Percentiles rank a stretch among this genome's conserved stretches.
Conservation (phyloP, 495 filamentous ascomycete species). For the Aspergillus bridgeri region DNA sequence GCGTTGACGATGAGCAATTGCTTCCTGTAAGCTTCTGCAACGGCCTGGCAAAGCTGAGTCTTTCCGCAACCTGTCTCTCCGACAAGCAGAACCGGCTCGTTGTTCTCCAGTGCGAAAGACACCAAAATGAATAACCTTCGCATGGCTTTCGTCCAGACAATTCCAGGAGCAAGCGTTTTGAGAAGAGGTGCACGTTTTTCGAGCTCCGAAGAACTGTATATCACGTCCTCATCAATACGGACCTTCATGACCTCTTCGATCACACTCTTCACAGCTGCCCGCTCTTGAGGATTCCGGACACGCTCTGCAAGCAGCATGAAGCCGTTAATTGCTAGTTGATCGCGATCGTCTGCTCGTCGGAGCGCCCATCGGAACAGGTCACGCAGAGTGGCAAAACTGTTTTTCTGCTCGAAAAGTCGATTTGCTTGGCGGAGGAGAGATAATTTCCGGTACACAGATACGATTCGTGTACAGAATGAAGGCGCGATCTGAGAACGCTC, state of each 20-base stretch:
- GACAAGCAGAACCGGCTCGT: constrained; percentile 90
- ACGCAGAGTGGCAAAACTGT: constrained; percentile 93
- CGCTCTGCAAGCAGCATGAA: constrained; percentile 95
- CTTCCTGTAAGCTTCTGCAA: constrained; percentile 74
- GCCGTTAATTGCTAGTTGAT: constrained; percentile 87
- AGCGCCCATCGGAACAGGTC: constrained; percentile 98
- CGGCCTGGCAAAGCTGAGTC: constrained; percentile 90
- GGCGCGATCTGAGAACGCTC: constrained; percentile 84
- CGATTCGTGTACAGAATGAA: constrained; percentile 85
- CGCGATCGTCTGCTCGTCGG: constrained; percentile 74
- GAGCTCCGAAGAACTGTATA: constrained; percentile 66
- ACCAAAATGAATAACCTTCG: constrained; percentile 83
- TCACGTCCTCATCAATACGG: constrained; percentile 63
- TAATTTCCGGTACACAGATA: constrained; percentile 89
- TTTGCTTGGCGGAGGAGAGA: constrained; percentile 84
- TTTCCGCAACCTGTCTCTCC: constrained; percentile 98
- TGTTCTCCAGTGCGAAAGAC: constrained; percentile 76
- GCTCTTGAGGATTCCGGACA: constrained; percentile 86
- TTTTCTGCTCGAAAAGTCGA: constrained; percentile 92
- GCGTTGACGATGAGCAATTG: constrained; percentile 88
- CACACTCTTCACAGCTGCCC: constrained; percentile 74
- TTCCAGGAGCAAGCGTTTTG: constrained; percentile 46
- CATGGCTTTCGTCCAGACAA: constrained; percentile 97
- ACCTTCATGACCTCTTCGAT: constrained; percentile 94
- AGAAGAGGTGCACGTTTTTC: constrained; percentile 41